phyloP scores from a whole-genome alignment of 2,329 filamentous ascomycete species.

The Colletotrichum falcatum region DNA sequence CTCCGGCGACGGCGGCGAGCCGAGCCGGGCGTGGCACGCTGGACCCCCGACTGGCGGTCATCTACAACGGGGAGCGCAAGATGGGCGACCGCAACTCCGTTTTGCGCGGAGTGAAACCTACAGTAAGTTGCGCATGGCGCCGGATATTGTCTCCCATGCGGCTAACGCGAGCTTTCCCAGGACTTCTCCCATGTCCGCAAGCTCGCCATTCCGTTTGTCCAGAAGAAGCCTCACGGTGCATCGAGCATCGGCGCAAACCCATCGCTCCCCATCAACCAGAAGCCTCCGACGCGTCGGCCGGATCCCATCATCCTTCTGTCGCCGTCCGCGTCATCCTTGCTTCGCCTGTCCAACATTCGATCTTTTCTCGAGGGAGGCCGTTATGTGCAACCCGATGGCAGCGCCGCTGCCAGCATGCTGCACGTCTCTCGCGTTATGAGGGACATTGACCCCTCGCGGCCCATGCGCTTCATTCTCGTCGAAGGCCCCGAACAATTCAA shows the following conservation, averaged over 20 bases:
- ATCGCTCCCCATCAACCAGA: slow-evolving; percentile 66
- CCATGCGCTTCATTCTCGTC: slow-evolving; percentile 94
- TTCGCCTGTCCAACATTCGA: slow-evolving; percentile 96
- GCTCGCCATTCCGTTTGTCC: slow-evolving; percentile 81
- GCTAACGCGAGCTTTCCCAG: slow-evolving; percentile 56
- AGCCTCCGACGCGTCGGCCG: slow-evolving; percentile 62
- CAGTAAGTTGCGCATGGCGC: slow-evolving; percentile 65
- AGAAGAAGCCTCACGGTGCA: slow-evolving; percentile 63
- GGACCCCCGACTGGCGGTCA: slow-evolving; percentile 85
- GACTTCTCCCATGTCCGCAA: slow-evolving; percentile 96
- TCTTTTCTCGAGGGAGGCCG: slow-evolving; percentile 89
- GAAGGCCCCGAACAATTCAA: slow-evolving; percentile 96
- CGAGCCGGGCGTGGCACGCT: slow-evolving; percentile 73
- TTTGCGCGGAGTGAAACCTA: slow-evolving; percentile 87
- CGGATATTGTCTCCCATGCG: neutral
- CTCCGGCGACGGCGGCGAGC: slow-evolving; percentile 56
- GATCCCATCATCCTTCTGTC: slow-evolving; percentile 97
- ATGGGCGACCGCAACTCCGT: slow-evolving; percentile 94
- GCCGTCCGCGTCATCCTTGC: slow-evolving; percentile 91
- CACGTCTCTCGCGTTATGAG: slow-evolving; percentile 85
- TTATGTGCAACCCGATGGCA: slow-evolving; percentile 81
- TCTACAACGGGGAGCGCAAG: slow-evolving; percentile 90
- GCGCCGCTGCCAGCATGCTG: slow-evolving; percentile 80
- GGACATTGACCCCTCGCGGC: slow-evolving; percentile 74
- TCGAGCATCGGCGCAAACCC: slow-evolving; percentile 56